phyloP scores from a whole-genome alignment of 129 eudicot genomes.

The Pittosporum tobira region DNA sequence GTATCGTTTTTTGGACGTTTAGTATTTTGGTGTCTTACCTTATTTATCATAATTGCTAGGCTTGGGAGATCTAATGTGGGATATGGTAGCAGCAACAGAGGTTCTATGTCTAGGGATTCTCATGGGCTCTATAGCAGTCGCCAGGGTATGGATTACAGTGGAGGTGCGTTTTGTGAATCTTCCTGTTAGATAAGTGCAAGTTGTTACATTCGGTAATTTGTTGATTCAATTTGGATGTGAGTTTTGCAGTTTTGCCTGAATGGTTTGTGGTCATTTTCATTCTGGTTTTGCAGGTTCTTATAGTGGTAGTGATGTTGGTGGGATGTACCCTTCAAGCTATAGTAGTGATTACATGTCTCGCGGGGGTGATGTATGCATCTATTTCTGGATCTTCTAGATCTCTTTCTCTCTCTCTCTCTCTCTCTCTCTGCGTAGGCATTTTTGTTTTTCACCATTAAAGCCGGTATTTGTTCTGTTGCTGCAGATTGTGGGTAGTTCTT shows the following conservation, averaged over 20 bases:
- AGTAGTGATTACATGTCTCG: slow-evolving; percentile 74
- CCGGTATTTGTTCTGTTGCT: too few species aligned
- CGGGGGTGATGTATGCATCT: slow-evolving; percentile 69
- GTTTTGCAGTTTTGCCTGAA: neutral
- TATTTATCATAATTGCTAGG: slow-evolving; percentile 26
- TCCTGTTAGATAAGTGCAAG: neutral
- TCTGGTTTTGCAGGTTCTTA: slow-evolving; percentile 59
- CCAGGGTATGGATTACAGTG: slow-evolving; percentile 68
- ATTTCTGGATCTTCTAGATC: too few species aligned
- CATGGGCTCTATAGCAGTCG: slow-evolving; percentile 81
- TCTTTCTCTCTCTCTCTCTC: too few species aligned
- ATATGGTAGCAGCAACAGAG: slow-evolving; percentile 59
- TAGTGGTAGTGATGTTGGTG: slow-evolving; percentile 62
- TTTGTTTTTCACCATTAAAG: too few species aligned
- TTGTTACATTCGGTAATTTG: neutral
- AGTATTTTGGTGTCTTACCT: neutral
- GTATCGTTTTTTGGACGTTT: too few species aligned
- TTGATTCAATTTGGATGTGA: neutral
- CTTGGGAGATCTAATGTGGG: slow-evolving; percentile 77
- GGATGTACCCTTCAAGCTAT: slow-evolving; percentile 75
- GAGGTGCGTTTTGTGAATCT: slow-evolving; percentile 32
- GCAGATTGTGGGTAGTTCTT: neutral
- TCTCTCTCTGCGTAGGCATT: too few species aligned
- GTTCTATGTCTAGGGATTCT: slow-evolving; percentile 61
- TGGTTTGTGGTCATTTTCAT: slow-evolving; percentile 2